Conservation (phyloP, 2,329 filamentous ascomycete species). For the Aspergillus sp. region DNA sequence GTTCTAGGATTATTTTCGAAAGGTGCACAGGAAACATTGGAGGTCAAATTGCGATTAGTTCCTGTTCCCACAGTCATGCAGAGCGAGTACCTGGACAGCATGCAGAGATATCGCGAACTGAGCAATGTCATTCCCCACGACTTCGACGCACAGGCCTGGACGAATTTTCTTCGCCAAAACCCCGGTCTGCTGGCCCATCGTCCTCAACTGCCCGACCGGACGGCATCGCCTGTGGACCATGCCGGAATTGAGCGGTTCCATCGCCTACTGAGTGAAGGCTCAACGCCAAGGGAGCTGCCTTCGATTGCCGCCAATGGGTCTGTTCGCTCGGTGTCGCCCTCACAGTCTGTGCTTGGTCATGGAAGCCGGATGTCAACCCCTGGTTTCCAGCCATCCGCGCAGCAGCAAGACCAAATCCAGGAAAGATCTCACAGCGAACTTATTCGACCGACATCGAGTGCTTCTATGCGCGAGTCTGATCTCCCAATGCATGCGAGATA, state of each 20-base stretch:
- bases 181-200: slow-evolving; percentile 46
- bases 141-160: slow-evolving; percentile 76
- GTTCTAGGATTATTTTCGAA: slow-evolving; percentile 79
- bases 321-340: slow-evolving; percentile 40
- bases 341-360: slow-evolving; percentile 37
- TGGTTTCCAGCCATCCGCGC: slow-evolving; percentile 27
- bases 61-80: slow-evolving; percentile 68
- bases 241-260: slow-evolving; percentile 49
- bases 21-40: slow-evolving; percentile 79
- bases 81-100: slow-evolving; percentile 61
- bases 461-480: slow-evolving; percentile 51
- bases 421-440: slow-evolving; percentile 42
- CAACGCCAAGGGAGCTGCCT: slow-evolving; percentile 45
- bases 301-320: slow-evolving; percentile 31
- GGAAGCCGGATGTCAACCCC: slow-evolving; percentile 43
- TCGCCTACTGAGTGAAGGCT: slow-evolving; percentile 46
- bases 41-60: slow-evolving; percentile 86
- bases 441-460: slow-evolving; percentile 63
- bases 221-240: slow-evolving; percentile 40
- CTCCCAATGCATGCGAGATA: slow-evolving; percentile 28
- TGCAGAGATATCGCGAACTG: slow-evolving; percentile 61
- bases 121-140: slow-evolving; percentile 60
- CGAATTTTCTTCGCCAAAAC: slow-evolving; percentile 72
- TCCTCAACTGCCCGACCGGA: slow-evolving; percentile 28
- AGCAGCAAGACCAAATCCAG: slow-evolving; percentile 28